Evolutionary conservation across 1,284 basidiomycete genomes (phyloP).

Genomic region (Pisolithus thermaeus): DNA sequence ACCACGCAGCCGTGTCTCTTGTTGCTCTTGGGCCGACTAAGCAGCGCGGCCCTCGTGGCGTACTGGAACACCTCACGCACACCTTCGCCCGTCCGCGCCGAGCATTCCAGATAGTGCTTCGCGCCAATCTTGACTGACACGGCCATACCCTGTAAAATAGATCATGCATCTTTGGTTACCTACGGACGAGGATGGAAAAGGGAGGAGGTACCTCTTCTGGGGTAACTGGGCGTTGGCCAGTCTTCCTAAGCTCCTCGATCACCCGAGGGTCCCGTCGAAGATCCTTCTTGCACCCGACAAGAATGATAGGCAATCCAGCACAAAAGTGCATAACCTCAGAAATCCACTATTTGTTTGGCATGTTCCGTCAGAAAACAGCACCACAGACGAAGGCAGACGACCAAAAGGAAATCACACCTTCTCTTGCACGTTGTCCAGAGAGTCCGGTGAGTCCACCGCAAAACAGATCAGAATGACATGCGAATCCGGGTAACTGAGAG

Average conservation of each 20-base stretch:
- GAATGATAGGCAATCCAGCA: conserved; percentile 79
- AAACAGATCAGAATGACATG: conserved; percentile 95
- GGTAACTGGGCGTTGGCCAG: conserved; percentile 76
- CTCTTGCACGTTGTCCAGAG: conserved; percentile 92
- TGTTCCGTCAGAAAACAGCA: conserved; percentile 5
- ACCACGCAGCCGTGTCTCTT: conserved; percentile 46
- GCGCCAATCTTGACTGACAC: conserved; percentile 88
- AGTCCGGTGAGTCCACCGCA: conserved; percentile 88
- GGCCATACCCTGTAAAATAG: conserved; percentile 61
- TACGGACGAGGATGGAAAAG: neutral
- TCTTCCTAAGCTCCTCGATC: conserved; percentile 76
- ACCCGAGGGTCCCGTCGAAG: conserved; percentile 76
- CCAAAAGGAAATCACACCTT: conserved; percentile 55
- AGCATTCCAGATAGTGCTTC: conserved; percentile 86
- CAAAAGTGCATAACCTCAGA: conserved; percentile 94
- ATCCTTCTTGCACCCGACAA: conserved; percentile 93
- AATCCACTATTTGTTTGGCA: conserved; percentile 62
- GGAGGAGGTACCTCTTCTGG: conserved; percentile 53
- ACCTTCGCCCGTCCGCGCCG: conserved; percentile 84
- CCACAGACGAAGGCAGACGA: neutral
- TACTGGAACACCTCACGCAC: conserved; percentile 92
- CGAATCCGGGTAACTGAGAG: conserved; percentile 87
- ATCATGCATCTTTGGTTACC: conserved; percentile 1
- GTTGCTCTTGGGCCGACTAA: conserved; percentile 40
- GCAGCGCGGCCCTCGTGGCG: conserved; percentile 77